These are phyloP conservation scores for Thelonectria rubi DNA, from an alignment of 2,329 filamentous ascomycete genomes.

Conservation along the genomic window DNA sequence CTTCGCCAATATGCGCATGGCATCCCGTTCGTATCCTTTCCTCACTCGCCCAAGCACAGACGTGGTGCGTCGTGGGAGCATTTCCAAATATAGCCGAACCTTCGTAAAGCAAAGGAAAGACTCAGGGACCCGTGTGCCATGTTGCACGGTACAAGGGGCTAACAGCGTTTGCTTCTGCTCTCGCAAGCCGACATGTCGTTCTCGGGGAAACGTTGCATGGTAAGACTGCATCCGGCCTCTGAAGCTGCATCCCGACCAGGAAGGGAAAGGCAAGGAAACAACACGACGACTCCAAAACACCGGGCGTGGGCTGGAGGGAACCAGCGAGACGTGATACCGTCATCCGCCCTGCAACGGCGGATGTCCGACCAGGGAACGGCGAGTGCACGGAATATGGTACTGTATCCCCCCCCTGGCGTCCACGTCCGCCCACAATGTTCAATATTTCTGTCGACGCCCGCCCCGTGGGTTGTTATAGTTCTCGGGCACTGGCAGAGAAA, in stretches of 20 bases:
- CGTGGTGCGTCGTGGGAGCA: neutral
- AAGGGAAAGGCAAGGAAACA: neutral
- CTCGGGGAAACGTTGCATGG: neutral
- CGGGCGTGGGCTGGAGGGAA: neutral
- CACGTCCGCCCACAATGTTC: neutral
- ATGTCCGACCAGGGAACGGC: conserved; percentile 9
- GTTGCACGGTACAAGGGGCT: neutral
- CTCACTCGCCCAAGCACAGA: neutral
- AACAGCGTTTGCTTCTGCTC: neutral
- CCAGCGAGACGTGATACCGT: neutral
- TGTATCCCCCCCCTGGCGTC: neutral
- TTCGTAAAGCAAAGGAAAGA: neutral
- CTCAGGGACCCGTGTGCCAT: conserved; percentile 1
- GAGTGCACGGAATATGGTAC: conserved; percentile 1
- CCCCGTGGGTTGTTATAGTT: conserved; percentile 4
- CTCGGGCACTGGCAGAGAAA: conserved; percentile 1
- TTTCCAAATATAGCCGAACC: conserved; percentile 12
- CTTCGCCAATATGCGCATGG: neutral
- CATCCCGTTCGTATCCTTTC: neutral
- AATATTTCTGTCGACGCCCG: no score
- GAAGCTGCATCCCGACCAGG: neutral
- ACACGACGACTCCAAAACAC: neutral
- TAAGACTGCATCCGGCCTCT: neutral
- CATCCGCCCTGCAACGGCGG: conserved; percentile 8
- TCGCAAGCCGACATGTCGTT: neutral